A percentile compares a stretch with the other conserved stretches of the same genome.
phyloP scores from a whole-genome alignment of 2,329 filamentous ascomycete genomes.

The Paracoccidioides lutzii region DNA sequence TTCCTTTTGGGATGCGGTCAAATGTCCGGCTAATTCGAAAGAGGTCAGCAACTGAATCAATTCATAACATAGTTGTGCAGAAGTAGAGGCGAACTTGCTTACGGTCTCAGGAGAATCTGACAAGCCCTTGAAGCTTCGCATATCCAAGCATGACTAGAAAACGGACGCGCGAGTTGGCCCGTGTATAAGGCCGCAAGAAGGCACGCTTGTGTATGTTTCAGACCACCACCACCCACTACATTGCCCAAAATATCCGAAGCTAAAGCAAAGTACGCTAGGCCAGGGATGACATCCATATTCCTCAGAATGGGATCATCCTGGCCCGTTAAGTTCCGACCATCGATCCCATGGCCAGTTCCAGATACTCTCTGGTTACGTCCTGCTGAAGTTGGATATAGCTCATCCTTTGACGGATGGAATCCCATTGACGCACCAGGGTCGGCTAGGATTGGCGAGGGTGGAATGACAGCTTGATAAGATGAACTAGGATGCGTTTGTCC shows the following conservation, averaged over 20 bases:
- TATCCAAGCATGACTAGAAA: constrained; percentile 71
- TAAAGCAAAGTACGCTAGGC: constrained; percentile 76
- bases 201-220: constrained; percentile 73
- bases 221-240: constrained; percentile 61
- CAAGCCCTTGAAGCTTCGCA: constrained; percentile 46
- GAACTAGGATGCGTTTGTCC: constrained; percentile 8
- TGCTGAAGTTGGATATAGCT: neutral
- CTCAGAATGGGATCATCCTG: constrained; percentile 23
- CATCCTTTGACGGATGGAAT: neutral
- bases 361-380: constrained; percentile 9
- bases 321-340: constrained; percentile 10
- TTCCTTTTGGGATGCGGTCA: constrained; percentile 18
- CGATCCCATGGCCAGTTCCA: constrained; percentile 5
- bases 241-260: constrained; percentile 78
- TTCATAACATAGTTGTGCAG: neutral
- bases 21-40: constrained; percentile 21
- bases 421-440: neutral
- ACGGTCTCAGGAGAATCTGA: constrained; percentile 65
- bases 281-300: constrained; percentile 78
- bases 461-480: constrained; percentile 6
- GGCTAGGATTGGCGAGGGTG: neutral
- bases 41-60: neutral
- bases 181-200: constrained; percentile 80
- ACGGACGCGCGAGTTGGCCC: constrained; percentile 70
- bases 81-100: constrained; percentile 24